phyloP scores from a whole-genome alignment of 2,329 filamentous ascomycete species.

The Penicillium digitatum region DNA sequence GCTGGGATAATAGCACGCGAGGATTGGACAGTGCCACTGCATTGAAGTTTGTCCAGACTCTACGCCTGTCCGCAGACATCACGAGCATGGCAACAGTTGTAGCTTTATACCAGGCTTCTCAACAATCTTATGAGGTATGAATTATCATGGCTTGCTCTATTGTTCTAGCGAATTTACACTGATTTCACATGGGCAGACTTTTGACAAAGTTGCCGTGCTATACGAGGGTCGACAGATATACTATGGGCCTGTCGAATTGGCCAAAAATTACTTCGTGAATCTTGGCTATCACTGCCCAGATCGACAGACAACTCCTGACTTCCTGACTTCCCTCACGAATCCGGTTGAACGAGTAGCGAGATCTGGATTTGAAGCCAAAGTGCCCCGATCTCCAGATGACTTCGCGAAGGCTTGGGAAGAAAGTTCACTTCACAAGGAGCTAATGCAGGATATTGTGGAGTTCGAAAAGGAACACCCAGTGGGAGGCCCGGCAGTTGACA shows the following conservation, averaged over 20 bases:
- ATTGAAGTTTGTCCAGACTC: slow-evolving; percentile 54
- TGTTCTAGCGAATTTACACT: not conserved
- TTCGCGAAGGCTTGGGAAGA: not conserved
- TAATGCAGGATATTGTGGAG: not conserved
- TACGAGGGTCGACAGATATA: slow-evolving; percentile 77
- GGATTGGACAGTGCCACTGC: slow-evolving; percentile 57
- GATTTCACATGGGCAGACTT: slow-evolving; percentile 35
- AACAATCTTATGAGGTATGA: not conserved
- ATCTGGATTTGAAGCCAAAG: not conserved
- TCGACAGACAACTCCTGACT: slow-evolving; percentile 66
- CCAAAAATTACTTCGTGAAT: slow-evolving; percentile 62
- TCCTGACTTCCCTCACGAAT: slow-evolving; percentile 66
- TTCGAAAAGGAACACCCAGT: not conserved
- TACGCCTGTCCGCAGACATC: slow-evolving; percentile 51
- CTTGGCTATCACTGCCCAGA: slow-evolving; percentile 66
- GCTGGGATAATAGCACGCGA: slow-evolving; percentile 51
- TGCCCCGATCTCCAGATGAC: not conserved
- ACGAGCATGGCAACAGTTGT: slow-evolving; percentile 49
- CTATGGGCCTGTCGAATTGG: slow-evolving; percentile 60
- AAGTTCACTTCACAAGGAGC: not conserved
- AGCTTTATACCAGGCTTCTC: slow-evolving; percentile 51
- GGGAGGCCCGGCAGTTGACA: not conserved
- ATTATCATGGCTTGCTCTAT: not conserved
- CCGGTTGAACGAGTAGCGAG: slow-evolving; percentile 51
- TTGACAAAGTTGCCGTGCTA: slow-evolving; percentile 70